A percentile compares a stretch with the other conserved stretches of the same genome.
Evolutionary conservation across 1,284 basidiomycete species (phyloP).

Genomic region (Fomitopsis pinicola): DNA sequence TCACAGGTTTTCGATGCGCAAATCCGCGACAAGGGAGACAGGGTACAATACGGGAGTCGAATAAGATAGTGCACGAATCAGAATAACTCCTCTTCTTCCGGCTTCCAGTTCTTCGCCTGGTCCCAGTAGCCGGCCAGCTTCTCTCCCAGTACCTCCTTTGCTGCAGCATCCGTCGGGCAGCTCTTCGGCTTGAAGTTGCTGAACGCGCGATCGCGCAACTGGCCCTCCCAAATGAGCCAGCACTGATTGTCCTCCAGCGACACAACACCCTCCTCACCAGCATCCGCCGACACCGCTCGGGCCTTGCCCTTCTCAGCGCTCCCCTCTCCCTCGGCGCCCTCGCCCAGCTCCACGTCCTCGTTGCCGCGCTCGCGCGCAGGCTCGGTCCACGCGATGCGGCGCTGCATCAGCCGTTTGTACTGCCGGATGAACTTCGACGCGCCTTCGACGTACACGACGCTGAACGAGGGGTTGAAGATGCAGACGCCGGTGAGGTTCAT

Average conservation of each 20-base stretch:
- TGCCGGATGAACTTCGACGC: constrained; percentile 81
- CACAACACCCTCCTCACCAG: constrained; percentile 31
- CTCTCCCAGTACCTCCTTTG: constrained; percentile 81
- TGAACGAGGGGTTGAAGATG: constrained; percentile 87
- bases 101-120: constrained; percentile 84
- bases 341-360: constrained; percentile 65
- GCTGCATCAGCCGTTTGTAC: constrained; percentile 86
- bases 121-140: constrained; percentile 93
- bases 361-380: constrained; percentile 75
- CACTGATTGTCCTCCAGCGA: constrained; percentile 85
- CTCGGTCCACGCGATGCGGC: constrained; percentile 94
- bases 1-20: background rate
- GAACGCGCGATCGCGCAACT: constrained; percentile 80
- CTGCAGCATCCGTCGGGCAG: constrained; percentile 81
- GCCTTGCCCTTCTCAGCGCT: constrained; percentile 18
- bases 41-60: background rate
- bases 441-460: constrained; percentile 92
- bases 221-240: constrained; percentile 91
- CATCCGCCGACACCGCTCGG: constrained; percentile 23
- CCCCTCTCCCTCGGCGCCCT: constrained; percentile 43
- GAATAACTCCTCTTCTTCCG: constrained; percentile 70
- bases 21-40: background rate
- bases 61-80: constrained; percentile 18
- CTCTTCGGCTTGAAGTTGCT: constrained; percentile 78
- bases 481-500: constrained; percentile 83